phyloP scores from a whole-genome alignment of 1,284 basidiomycete genomes.

The Ceratobasidium sp. region DNA sequence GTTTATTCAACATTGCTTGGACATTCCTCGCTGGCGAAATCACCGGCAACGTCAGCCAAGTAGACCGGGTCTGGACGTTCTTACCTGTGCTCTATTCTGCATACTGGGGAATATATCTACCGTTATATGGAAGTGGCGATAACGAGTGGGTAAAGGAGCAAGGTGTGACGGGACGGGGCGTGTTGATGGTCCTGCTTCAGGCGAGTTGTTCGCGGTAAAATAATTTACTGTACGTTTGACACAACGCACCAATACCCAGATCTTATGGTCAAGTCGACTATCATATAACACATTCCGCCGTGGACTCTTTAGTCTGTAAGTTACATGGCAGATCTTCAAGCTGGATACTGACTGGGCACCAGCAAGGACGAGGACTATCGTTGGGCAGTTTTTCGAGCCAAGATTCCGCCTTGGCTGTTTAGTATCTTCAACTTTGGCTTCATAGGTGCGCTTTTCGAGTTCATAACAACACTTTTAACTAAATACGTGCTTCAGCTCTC shows the following conservation, averaged over 20 bases:
- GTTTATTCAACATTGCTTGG: constrained; percentile 62
- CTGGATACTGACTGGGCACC: background rate
- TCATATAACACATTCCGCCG: constrained; percentile 87
- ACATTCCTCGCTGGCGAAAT: constrained; percentile 58
- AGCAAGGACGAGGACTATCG: constrained; percentile 90
- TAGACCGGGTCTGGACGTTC: constrained; percentile 82
- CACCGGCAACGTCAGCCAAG: constrained; percentile 87
- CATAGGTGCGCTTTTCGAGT: constrained; percentile 66
- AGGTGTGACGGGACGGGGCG: constrained; percentile 73
- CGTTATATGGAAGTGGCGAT: constrained; percentile 31
- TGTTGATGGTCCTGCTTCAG: constrained; percentile 77
- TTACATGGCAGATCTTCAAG: constrained; percentile 49
- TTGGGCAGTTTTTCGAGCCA: constrained; percentile 81
- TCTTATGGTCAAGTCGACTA: constrained; percentile 64
- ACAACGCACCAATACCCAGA: constrained; percentile 18
- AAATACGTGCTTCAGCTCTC: constrained; percentile 62
- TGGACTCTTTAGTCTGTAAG: constrained; percentile 82
- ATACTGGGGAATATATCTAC: constrained; percentile 61
- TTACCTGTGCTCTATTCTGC: constrained; percentile 83
- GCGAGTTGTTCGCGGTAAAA: constrained; percentile 57
- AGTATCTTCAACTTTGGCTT: constrained; percentile 85
- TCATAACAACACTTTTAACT: background rate
- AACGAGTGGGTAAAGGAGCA: constrained; percentile 48
- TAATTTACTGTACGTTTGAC: background rate
- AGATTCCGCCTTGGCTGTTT: constrained; percentile 78